Evolutionary conservation across 768 basidiomycete genomes (phyloP), one percentile per base, ranked within the genome.

Genomic region (Daedaleopsis sinensis): DNA sequence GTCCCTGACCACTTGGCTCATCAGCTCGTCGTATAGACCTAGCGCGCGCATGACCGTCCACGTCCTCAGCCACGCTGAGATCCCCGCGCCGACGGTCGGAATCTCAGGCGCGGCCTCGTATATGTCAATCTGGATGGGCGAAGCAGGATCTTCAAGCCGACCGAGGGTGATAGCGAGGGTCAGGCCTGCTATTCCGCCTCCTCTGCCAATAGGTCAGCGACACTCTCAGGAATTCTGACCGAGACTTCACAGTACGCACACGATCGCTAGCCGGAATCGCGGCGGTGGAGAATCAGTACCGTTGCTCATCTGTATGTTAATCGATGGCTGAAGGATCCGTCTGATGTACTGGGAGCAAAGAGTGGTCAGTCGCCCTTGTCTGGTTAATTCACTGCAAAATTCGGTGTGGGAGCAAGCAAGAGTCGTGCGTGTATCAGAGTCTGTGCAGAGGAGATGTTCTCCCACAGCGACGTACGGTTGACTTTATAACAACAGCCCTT

Each of bases 21-120:
- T 59, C 1, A 71, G 57, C 49, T 72, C 63, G 5, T 57, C 64
- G 27, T 67, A 54, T 12, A 84, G 61, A 0, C 79, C 81, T 51
- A 85, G 78, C 13, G 70, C 66, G 27, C 76, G 69, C 62, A 84
- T 64, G n/a, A 82, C 73, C 6, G 70, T 71, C 78, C 80, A 80
- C 9, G 81, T 81, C 42, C 80, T 71, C 10, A 68, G 68, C 82
- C 81, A 82, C 6, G 83, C 72, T 70, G 78, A 47, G 72, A 82
- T 47, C 69, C 83, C 79, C 6, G 76, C 77, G 6, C 80, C 81
- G 13, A 73, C 65, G 10, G 74, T 74, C 10, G 75, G 74, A 27
- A 81, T 73, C 27, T 75, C 74, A 1, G 75, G 65, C 19, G 74
- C 78, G 3, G 80, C 75, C 71, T 84, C 84, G 61, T 84, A 84